phyloP scores from a whole-genome alignment of 768 basidiomycete genomes.

The Hygrophorus pudorinus region DNA sequence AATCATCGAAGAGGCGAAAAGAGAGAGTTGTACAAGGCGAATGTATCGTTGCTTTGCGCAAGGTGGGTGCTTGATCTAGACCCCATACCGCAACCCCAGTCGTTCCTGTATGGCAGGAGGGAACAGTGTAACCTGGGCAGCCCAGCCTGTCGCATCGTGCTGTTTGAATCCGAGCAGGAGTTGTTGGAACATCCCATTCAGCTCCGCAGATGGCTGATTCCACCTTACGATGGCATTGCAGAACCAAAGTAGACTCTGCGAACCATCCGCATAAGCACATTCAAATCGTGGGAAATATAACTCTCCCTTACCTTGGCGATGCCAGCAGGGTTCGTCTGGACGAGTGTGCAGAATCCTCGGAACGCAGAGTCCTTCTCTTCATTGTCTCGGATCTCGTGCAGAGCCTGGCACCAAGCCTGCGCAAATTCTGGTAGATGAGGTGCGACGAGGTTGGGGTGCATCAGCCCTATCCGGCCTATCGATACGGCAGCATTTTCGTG shows the following conservation, averaged over 20 bases:
- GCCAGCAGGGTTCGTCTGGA: slow-evolving; percentile 89
- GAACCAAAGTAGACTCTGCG: slow-evolving; percentile 90
- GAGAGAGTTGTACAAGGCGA: slow-evolving; percentile 4
- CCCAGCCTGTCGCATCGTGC: slow-evolving; percentile 81
- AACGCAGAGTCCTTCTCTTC: slow-evolving; percentile 99
- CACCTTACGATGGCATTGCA: slow-evolving; percentile 96
- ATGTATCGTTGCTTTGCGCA: slow-evolving; percentile 3
- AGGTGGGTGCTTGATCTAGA: slow-evolving; percentile 32
- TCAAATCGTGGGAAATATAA: background rate
- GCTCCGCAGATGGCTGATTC: slow-evolving; percentile 84
- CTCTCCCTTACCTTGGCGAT: slow-evolving; percentile 69
- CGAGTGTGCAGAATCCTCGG: slow-evolving; percentile 91
- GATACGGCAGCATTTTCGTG: slow-evolving; percentile 99
- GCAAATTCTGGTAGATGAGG: slow-evolving; percentile 87
- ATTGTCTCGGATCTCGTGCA: slow-evolving; percentile 98
- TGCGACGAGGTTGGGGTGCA: slow-evolving; percentile 83
- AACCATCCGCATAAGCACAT: slow-evolving; percentile 1
- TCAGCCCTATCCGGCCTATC: slow-evolving; percentile 90
- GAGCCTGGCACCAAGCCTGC: slow-evolving; percentile 91
- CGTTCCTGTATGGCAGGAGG: slow-evolving; percentile 86
- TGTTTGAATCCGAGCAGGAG: slow-evolving; percentile 85
- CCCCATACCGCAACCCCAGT: slow-evolving; percentile 77
- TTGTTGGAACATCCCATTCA: slow-evolving; percentile 90
- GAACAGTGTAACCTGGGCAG: slow-evolving; percentile 69
- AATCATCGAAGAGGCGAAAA: slow-evolving; percentile 9